Percentiles rank a stretch among this genome's conserved stretches.
Conservation (phyloP, 805 yeast species). For the Schwanniomyces pseudopolymorphus region DNA sequence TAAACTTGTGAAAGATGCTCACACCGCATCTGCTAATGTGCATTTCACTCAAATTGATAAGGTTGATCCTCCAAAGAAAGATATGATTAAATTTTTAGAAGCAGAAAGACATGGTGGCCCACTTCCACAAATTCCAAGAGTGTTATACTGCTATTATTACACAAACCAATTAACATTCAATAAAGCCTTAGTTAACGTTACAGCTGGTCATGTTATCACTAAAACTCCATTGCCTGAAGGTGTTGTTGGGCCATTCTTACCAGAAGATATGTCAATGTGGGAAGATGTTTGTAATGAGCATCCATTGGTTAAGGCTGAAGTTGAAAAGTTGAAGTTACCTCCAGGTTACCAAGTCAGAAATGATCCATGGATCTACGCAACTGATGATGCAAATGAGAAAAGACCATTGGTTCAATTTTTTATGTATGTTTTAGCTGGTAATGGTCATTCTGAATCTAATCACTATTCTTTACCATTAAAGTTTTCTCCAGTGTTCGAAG, state of each 20-base stretch:
- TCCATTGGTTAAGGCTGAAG: slow-evolving; percentile 61
- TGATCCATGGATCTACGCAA: slow-evolving; percentile 88
- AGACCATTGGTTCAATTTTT: slow-evolving; percentile 70
- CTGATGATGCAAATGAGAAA: slow-evolving; percentile 60
- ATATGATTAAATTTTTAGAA: slow-evolving; percentile 64
- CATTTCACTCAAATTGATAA: slow-evolving; percentile 69
- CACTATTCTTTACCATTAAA: slow-evolving; percentile 74
- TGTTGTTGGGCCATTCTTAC: slow-evolving; percentile 68
- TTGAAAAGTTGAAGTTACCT: slow-evolving; percentile 67
- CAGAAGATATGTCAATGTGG: slow-evolving; percentile 57
- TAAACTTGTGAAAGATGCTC: slow-evolving; percentile 58
- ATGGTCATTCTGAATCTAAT: slow-evolving; percentile 67
- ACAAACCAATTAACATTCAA: slow-evolving; percentile 52
- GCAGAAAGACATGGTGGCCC: slow-evolving; percentile 54
- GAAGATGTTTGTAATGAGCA: slow-evolving; percentile 53
- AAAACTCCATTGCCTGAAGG: slow-evolving; percentile 58
- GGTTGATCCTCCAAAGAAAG: slow-evolving; percentile 76
- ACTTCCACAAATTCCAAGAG: slow-evolving; percentile 64
- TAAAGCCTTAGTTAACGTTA: slow-evolving; percentile 71
- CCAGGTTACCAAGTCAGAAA: slow-evolving; percentile 51
- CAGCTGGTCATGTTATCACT: slow-evolving; percentile 61
- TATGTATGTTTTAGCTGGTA: slow-evolving; percentile 67
- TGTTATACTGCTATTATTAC: slow-evolving; percentile 68
- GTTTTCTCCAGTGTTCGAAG: slow-evolving; percentile 72
- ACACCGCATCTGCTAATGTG: slow-evolving; percentile 51